Evolutionary conservation across 208 protist species (phyloP), one percentile per base, ranked within the genome.

Genomic region (Leishmania arabica): DNA sequence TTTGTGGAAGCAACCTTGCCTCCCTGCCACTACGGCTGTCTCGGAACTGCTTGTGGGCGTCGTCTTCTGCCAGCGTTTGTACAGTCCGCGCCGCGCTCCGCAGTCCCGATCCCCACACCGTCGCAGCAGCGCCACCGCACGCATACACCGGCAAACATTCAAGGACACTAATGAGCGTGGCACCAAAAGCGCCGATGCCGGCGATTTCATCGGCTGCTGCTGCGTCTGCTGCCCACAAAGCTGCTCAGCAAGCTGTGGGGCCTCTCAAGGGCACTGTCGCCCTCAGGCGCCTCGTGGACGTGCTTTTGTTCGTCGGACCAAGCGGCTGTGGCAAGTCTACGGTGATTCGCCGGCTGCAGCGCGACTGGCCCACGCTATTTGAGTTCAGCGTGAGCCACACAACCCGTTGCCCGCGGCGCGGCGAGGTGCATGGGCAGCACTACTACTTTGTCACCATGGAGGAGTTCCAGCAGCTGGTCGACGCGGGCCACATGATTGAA

Each of bases 301-400:
- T 96, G 49, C 75, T 98, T 0, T 82, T 99, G 51, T 92, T 99
- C 68, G 87, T 92, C 27, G 95, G 97, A 2, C 93, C 95, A 24
- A 94, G 89, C 56, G 97, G 97, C 21, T 88, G 90, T 49, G 97
- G 97, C 31, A 99, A 99, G 86, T 88, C 93, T 11, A 98, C 97
- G 15, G 78, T 99, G 31, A 95, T 98, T 77, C 42, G 80, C 19
- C 77, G 85, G 21, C 88, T 98, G 4, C 83, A 90, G 40, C 62
- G 37, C 17, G 82, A 87, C 31, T 95, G 87, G 77, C 92, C 93
- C 24, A 71, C 85, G 21, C 66, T 77, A 13, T 98, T 98, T 73
- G 89, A 88, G 66, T 98, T 98, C 69, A 93, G 88, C 54, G 89
- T 98, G 15, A 98, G 94, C 77, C 91, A 97, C 90, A 98, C 97